Conservation (phyloP, 1,284 basidiomycete genomes). For the Fomitopsis schrenkii region DNA sequence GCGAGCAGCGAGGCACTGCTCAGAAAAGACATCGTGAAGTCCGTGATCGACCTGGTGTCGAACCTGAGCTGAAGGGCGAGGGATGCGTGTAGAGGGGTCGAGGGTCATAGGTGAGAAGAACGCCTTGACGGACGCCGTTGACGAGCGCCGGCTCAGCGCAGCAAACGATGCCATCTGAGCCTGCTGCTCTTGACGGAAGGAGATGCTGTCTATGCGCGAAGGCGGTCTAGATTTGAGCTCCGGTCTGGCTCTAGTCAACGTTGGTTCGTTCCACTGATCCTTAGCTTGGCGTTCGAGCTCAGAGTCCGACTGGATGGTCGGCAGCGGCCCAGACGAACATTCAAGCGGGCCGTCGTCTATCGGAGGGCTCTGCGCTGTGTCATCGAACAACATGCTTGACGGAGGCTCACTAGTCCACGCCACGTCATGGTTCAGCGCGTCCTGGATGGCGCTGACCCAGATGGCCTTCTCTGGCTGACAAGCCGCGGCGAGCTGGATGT, state of each 20-base stretch:
- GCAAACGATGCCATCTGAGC: conserved; percentile 14
- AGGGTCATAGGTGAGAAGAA: conserved; percentile 45
- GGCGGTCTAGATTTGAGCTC: conserved; percentile 18
- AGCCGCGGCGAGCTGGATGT: conserved; percentile 81
- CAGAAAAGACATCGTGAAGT: conserved; percentile 66
- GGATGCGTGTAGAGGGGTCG: conserved; percentile 51
- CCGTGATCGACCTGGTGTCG: conserved; percentile 67
- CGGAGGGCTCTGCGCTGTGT: conserved; percentile 10
- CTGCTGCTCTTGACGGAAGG: conserved; percentile 16
- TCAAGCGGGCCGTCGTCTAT: conserved; percentile 13
- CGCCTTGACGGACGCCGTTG: conserved; percentile 52
- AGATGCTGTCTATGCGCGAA: conserved; percentile 21
- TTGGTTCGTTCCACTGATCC: not conserved
- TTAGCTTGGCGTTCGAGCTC: conserved; percentile 37
- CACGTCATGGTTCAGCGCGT: conserved; percentile 34
- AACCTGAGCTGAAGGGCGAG: conserved; percentile 64
- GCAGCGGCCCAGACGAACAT: conserved; percentile 26
- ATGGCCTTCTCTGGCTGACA: conserved; percentile 80
- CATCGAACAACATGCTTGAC: conserved; percentile 47
- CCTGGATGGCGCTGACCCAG: conserved; percentile 71
- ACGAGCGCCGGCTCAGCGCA: conserved; percentile 49
- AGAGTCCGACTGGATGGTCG: conserved; percentile 61
- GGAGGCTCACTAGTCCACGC: conserved; percentile 57
- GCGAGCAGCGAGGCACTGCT: conserved; percentile 56
- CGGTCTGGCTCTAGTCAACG: not conserved